Base-by-base conservation (phyloP, 495 filamentous ascomycete species). In the Penicillium ucsense region DNA sequence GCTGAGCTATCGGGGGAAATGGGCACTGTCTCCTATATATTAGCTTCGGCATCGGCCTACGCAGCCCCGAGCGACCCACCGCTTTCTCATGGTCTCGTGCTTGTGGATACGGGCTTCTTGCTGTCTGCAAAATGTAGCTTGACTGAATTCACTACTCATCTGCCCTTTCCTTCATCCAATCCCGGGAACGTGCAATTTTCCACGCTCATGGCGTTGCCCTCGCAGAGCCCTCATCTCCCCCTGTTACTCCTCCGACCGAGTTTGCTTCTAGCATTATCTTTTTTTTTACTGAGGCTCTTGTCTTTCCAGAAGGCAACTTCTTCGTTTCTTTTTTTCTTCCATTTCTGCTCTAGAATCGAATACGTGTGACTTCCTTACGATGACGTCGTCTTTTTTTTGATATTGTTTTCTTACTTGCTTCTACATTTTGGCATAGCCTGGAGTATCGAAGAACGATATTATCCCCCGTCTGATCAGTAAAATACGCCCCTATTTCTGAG, bases 381-480 rank as follows among this genome's bases (percentile, higher is more conserved):
- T 20, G 20, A 20, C 20, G 1, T 20, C 20, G 20, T 20, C 20
- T 20, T 35, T 48, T 36, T 49, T 32, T 45, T 47, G 37, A 36
- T 36, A 12, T 11, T 41, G 10, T 9, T 38, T 50, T 46, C 31
- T 32, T 40, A 38, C 9, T 47, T 34, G 46, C 36, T 40, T 42
- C 6, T 35, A 39, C 43, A 32, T 46, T 64, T 62, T 51, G 59
- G 64, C 68, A 73, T 70, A 68, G 63, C 64, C 64, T 57, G 67
- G 70, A 57, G 70, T 67, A 64, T 59, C 63, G 65, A 71, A 68
- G 68, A 68, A 54, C 59, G 52, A 64, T 57, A 59, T 58, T 50
- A 54, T 54, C 57, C 46, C 56, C 35, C 29, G 55, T 57, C 20
- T 20, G 20, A 20, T 20, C 20, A 20, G 20, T 20, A 20, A 20